Conservation (phyloP, 2,329 filamentous ascomycete genomes). For the Decorospora gaudefroyi region DNA sequence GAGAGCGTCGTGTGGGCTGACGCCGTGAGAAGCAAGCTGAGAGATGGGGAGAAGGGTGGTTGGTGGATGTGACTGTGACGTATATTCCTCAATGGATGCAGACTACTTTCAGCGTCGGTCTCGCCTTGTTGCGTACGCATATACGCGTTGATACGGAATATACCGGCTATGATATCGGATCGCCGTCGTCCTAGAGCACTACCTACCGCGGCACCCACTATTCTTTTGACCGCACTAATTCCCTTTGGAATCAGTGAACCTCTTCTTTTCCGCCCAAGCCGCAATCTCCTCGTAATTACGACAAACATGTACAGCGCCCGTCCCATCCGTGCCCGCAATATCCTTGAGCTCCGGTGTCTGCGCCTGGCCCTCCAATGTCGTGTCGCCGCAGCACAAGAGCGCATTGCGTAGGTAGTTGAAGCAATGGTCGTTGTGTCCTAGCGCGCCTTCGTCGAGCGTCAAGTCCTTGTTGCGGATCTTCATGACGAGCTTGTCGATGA, state of each 20-base stretch:
- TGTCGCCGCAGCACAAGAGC: conserved; percentile 33
- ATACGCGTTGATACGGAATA: no score
- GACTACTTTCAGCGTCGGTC: no score
- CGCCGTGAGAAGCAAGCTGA: no score
- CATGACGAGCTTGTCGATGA: conserved; percentile 21
- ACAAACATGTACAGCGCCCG: conserved; percentile 26
- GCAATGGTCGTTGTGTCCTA: conserved; percentile 38
- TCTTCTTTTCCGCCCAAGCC: not conserved
- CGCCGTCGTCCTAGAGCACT: no score
- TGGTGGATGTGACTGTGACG: no score
- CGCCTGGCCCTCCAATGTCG: conserved; percentile 31
- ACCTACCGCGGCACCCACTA: no score
- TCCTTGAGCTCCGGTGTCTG: conserved; percentile 9
- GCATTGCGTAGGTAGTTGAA: conserved; percentile 35
- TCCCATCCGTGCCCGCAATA: conserved; percentile 23
- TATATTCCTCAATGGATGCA: no score
- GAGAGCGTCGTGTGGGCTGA: no score
- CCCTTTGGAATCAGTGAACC: conserved; percentile 2
- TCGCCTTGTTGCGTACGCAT: no score
- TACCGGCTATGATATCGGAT: no score
- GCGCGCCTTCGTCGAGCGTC: conserved; percentile 17
- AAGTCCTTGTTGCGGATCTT: conserved; percentile 24
- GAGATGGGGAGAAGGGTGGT: no score
- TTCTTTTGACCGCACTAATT: not conserved
- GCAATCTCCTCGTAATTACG: conserved; percentile 24